These are phyloP conservation scores for Cryptosporidium canis DNA, from an alignment of 169 alveolate genomes.

Conservation along the genomic window DNA sequence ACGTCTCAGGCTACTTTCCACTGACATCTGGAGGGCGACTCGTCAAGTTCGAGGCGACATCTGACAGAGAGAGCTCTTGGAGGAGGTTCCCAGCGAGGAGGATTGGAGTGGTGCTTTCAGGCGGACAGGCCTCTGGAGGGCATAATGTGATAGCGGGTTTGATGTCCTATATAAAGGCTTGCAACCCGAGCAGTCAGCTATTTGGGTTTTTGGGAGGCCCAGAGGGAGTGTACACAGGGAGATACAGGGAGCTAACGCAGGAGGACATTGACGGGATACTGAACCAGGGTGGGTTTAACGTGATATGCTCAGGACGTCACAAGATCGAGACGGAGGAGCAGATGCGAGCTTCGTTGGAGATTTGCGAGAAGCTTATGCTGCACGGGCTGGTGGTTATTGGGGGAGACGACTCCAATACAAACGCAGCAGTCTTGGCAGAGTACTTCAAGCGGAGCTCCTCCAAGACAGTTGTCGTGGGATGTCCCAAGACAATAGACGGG, in stretches of 20 bases:
- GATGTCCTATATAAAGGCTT: conserved; percentile 81
- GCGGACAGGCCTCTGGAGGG: conserved; percentile 91
- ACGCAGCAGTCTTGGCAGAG: conserved; percentile 88
- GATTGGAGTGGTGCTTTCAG: conserved; percentile 83
- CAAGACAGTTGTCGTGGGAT: conserved; percentile 82
- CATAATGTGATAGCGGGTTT: conserved; percentile 88
- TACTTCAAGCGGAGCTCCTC: conserved; percentile 79
- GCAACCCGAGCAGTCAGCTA: conserved; percentile 81
- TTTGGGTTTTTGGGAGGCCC: conserved; percentile 88
- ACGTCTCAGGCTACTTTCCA: conserved; percentile 50
- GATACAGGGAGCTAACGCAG: conserved; percentile 82
- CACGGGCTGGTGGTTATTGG: conserved; percentile 88
- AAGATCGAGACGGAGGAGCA: conserved; percentile 86
- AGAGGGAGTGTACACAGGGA: conserved; percentile 83
- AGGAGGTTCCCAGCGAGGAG: conserved; percentile 57
- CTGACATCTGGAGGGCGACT: neutral
- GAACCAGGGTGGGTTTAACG: conserved; percentile 87
- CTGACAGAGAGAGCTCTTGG: conserved; percentile 53
- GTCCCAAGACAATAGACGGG: conserved; percentile 90
- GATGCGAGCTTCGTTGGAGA: conserved; percentile 79
- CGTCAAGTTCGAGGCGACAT: conserved; percentile 42
- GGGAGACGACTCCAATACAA: conserved; percentile 91
- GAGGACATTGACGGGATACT: conserved; percentile 80
- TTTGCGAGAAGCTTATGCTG: conserved; percentile 78
- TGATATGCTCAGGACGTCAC: conserved; percentile 88